These are phyloP conservation scores for Neoscytalidium dimidiatum DNA, from an alignment of 2,329 filamentous ascomycete species.

Conservation along the genomic window DNA sequence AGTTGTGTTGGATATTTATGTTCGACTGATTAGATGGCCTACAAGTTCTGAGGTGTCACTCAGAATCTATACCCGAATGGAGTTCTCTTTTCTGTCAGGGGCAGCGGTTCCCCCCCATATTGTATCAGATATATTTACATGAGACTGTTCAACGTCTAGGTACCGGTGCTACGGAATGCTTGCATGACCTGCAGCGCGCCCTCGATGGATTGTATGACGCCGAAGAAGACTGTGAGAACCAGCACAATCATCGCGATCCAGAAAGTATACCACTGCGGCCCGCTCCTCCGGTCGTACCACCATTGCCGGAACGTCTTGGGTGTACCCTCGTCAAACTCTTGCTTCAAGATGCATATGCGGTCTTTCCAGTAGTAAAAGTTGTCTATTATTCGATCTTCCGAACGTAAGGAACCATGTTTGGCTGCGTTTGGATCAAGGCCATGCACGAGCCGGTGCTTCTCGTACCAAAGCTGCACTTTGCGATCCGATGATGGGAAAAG, in stretches of 20 bases:
- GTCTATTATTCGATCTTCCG: constrained; percentile 35
- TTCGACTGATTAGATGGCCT: not conserved
- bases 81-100: not conserved
- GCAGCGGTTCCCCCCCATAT: not conserved
- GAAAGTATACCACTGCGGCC: constrained; percentile 50
- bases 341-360: constrained; percentile 45
- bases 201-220: constrained; percentile 46
- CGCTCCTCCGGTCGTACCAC: constrained; percentile 47
- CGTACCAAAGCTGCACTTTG: constrained; percentile 28
- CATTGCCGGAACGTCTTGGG: constrained; percentile 41
- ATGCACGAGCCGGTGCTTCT: constrained; percentile 9
- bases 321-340: constrained; percentile 43
- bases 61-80: constrained; percentile 19
- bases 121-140: not conserved
- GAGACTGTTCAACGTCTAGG: not conserved
- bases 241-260: constrained; percentile 47
- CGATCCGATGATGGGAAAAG: constrained; percentile 37
- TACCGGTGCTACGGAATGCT: not conserved
- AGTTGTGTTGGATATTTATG: not conserved
- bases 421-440: constrained; percentile 31
- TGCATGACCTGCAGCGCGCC: constrained; percentile 43
- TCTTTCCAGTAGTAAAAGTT: constrained; percentile 46
- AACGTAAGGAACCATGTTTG: constrained; percentile 33
- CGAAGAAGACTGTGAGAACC: constrained; percentile 41
- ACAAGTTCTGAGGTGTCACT: not conserved